Base-by-base conservation (phyloP, 352 stramenopile species). In the Globisporangium mamillatum region DNA sequence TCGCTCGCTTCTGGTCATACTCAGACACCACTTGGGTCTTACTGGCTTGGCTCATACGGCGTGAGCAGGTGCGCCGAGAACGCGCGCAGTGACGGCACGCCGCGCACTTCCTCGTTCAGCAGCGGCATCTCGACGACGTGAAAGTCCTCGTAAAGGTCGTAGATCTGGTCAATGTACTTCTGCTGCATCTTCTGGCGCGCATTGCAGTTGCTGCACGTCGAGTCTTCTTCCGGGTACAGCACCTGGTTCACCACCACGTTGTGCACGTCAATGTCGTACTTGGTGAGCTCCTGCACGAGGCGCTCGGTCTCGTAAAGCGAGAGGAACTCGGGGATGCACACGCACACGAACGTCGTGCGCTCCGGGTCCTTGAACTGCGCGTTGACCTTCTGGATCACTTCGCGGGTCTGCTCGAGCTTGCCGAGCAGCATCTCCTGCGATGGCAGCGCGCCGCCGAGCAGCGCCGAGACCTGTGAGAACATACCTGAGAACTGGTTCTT, bases 191-290 rank as follows among this genome's bases (percentile, higher is more conserved):
- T 94, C 72, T 99, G 98, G 73, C 98, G 91, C 20, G 97, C 95
- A 61, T 92, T 86, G 76, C 97, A 98, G 89, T 99, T 99, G 73
- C 89, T 91, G 80, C 88, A 95, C 32, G 73, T 81, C 57, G 84
- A 90, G 53, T 72, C 77, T 52, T 84, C 76, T 56, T 91, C 85
- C 22, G 92, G 94, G 75, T 98, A 98, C 36, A 99, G 76, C 54
- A 99, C 97, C 78, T 99, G 98, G 76, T 99, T 99, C 57, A 99
- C 97, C 10, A 99, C 97, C 57, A 99, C 97, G 74, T 99, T 99
- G 81, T 99, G 97, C 57, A 98, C 96, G 78, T 99, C 97, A 77
- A 99, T 99, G 69, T 98, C 97, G 79, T 99, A 99, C 78, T 99
- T 99, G 63, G 95, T 98, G 59, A 99, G 90, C 80, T 99, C 97